phyloP scores from a whole-genome alignment of 2,329 filamentous ascomycete species.

The Apiospora pterosperma region DNA sequence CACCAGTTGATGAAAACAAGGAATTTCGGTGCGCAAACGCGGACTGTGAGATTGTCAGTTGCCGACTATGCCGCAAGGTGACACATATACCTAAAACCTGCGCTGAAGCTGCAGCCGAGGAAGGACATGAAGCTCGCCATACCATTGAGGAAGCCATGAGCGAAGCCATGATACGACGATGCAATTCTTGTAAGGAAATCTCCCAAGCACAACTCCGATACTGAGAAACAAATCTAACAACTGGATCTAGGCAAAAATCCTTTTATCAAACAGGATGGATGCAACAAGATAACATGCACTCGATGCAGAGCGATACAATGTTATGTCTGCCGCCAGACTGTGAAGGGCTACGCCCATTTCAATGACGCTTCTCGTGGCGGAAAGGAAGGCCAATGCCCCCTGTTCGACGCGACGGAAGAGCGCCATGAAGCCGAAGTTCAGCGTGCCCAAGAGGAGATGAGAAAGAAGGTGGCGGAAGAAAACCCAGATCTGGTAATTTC shows the following conservation, averaged over 20 bases:
- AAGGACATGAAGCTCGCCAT: conserved; percentile 59
- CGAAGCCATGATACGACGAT: conserved; percentile 70
- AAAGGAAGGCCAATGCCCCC: conserved; percentile 55
- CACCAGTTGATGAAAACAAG: conserved; percentile 61
- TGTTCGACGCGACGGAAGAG: conserved; percentile 61
- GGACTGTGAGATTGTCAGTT: conserved; percentile 61
- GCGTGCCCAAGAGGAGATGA: conserved; percentile 56
- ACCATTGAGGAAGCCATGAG: conserved; percentile 83
- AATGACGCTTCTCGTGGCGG: conserved; percentile 46
- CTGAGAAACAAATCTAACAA: neutral
- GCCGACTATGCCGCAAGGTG: conserved; percentile 63
- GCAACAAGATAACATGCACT: conserved; percentile 79
- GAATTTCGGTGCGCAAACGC: conserved; percentile 71
- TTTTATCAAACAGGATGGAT: conserved; percentile 76
- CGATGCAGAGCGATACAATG: conserved; percentile 57
- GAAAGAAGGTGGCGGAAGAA: conserved; percentile 50
- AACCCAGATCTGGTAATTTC: conserved; percentile 54
- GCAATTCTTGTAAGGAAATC: conserved; percentile 55
- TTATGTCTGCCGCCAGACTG: conserved; percentile 69
- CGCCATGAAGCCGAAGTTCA: conserved; percentile 63
- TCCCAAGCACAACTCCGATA: neutral
- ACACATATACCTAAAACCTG: conserved; percentile 74
- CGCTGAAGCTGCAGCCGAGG: conserved; percentile 59
- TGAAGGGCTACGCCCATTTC: conserved; percentile 66
- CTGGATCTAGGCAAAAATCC: conserved; percentile 54